Base-by-base conservation (phyloP, 176 grass and related monocot species). In the Lolium perenne region DNA sequence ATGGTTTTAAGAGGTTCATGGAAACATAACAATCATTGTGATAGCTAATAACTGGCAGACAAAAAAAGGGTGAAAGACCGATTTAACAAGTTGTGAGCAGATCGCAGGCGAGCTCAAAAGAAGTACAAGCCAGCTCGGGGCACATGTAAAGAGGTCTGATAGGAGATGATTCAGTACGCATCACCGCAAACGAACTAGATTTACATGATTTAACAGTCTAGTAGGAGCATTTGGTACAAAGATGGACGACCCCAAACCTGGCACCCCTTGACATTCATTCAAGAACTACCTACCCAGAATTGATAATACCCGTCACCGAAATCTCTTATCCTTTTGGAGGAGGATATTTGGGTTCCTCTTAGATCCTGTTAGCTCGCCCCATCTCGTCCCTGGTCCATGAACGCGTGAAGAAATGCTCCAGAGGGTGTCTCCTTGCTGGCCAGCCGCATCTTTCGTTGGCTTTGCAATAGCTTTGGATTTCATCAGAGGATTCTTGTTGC, bases 341-440 rank as follows among this genome's bases (percentile, higher is more conserved):
- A 93, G 66, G 77, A 99, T 87, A 90, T 96, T 99, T 25, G 97
- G 86, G 71, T 99, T 99, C 76, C 97, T 83, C 46, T 89, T 93
- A 50, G 56, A 47, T 79, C 88, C 88, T 14, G 86, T 74, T 80
- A 89, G 5, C 18, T 92, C 86, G 1, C 87, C 87, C 90, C 88
- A 88, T 82, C 84, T 92, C 59, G 90, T 81, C 35, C 88, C 92
- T 64, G 85, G 87, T 40, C 97, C 97, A 89, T 92, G 86, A 80
- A 95, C 69, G 25, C 86, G 88, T 10, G 94, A 96, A 47, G 94
- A 94, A 90, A 99, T 94, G 86, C 97, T 99, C 97, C 97, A 99
- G 63, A 99, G 97, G 35, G 85, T 86, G 61, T 96, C 92, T 59
- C 90, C 94, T 75, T 86, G 81, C 81, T 80, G 91, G 26, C 83